Conservation (phyloP, 208 protist genomes). For the Tritrichomonas foetus region DNA sequence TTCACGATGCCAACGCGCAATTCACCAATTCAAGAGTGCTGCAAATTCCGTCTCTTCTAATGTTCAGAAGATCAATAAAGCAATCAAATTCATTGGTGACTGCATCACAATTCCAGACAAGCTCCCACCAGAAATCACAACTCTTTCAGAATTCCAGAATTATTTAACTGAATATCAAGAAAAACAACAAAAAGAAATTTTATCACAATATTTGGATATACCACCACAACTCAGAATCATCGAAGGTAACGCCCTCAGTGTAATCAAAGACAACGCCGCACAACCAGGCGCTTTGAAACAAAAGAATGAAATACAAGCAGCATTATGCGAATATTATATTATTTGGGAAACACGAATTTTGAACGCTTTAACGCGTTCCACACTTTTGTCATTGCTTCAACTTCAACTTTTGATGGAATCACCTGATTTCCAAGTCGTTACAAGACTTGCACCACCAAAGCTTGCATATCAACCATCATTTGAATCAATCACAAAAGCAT, state of each 20-base stretch:
- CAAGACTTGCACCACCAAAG: conserved; percentile 42
- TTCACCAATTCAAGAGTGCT: conserved; percentile 77
- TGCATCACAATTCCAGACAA: conserved; percentile 45
- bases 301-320: neutral
- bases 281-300: neutral
- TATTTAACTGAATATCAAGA: neutral
- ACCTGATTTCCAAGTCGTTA: neutral
- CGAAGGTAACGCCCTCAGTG: neutral
- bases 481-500: conserved; percentile 40
- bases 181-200: conserved; percentile 36
- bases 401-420: neutral
- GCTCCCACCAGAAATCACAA: conserved; percentile 51
- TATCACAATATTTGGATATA: conserved; percentile 35
- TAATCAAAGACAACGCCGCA: neutral
- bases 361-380: neutral
- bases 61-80: conserved; percentile 83
- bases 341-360: conserved; percentile 8
- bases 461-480: conserved; percentile 45
- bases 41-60: conserved; percentile 76
- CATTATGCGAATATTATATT: conserved; percentile 38
- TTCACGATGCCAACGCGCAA: conserved; percentile 73
- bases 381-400: neutral
- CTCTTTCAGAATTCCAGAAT: neutral
- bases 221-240: conserved; percentile 36
- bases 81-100: conserved; percentile 67